These are phyloP conservation scores for Paramarasmius palmivorus DNA, from an alignment of 1,284 basidiomycete genomes.

Conservation along the genomic window DNA sequence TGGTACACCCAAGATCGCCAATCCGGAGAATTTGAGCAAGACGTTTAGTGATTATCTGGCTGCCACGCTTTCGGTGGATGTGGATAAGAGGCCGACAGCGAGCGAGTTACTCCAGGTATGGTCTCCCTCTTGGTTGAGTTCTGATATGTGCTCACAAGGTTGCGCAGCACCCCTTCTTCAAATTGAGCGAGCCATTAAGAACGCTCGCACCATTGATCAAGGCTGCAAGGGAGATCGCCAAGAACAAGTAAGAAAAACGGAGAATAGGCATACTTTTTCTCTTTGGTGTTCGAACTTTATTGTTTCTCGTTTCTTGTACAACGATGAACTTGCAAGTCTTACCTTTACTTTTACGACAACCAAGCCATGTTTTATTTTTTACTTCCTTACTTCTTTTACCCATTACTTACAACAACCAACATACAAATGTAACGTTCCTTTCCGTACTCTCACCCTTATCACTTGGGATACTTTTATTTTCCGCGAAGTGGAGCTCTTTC, in stretches of 20 bases:
- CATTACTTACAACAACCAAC: too few relatives aligned
- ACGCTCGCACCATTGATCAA: conserved; percentile 92
- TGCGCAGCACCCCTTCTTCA: conserved; percentile 85
- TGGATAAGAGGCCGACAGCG: conserved; percentile 90
- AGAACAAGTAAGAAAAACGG: conserved; percentile 54
- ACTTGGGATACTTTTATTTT: too few relatives aligned
- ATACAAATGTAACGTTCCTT: too few relatives aligned
- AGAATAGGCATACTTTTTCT: too few relatives aligned
- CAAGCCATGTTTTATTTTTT: too few relatives aligned
- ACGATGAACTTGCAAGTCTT: too few relatives aligned
- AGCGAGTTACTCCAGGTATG: conserved; percentile 77
- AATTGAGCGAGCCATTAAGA: conserved; percentile 80
- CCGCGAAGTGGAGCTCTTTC: too few relatives aligned
- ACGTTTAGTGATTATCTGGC: conserved; percentile 93
- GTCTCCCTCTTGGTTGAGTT: conserved; percentile 12
- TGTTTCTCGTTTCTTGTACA: too few relatives aligned
- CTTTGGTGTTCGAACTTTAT: too few relatives aligned
- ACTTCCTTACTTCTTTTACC: too few relatives aligned
- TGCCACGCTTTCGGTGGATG: conserved; percentile 92
- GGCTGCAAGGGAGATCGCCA: conserved; percentile 84
- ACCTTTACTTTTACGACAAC: too few relatives aligned
- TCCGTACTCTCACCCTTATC: too few relatives aligned
- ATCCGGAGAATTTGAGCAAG: conserved; percentile 86
- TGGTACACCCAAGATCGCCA: conserved; percentile 96
- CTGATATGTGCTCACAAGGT: conserved; percentile 6